These are phyloP conservation scores for Lyophyllum atratum DNA, from an alignment of 768 basidiomycete species.

Conservation along the genomic window DNA sequence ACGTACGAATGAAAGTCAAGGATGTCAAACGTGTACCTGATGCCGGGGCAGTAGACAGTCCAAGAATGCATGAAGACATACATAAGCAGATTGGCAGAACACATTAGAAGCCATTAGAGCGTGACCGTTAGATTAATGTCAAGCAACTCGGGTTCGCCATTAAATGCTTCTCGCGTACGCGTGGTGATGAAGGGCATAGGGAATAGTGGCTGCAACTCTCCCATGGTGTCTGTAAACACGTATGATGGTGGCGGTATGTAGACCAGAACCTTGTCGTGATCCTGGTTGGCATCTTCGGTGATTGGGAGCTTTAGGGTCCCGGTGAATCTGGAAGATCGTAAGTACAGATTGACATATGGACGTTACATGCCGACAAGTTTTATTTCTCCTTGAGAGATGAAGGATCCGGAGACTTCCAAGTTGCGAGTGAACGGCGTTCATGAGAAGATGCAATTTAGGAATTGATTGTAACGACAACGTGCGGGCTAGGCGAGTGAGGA, in stretches of 20 bases:
- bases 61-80: background rate
- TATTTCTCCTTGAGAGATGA: background rate
- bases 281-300: background rate
- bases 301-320: background rate
- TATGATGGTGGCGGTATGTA: background rate
- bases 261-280: background rate
- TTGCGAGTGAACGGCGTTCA: background rate
- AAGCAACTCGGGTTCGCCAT: background rate
- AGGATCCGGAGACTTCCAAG: background rate
- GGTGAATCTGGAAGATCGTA: background rate
- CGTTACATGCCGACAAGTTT: too few relatives aligned
- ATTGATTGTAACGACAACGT: conserved; percentile 21
- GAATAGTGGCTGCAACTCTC: background rate
- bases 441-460: conserved; percentile 14
- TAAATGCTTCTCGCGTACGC: background rate
- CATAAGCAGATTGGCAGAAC: background rate
- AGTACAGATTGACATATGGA: background rate
- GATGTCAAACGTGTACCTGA: background rate
- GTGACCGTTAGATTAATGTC: background rate
- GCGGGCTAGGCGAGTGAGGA: conserved; percentile 13
- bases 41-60: background rate
- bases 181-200: background rate
- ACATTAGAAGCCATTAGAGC: background rate
- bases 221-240: background rate
- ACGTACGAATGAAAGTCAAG: background rate